Evolutionary conservation across 1,284 basidiomycete species (phyloP), one percentile per base, ranked within the genome.

Genomic region (Ceratobasidium papillatum): DNA sequence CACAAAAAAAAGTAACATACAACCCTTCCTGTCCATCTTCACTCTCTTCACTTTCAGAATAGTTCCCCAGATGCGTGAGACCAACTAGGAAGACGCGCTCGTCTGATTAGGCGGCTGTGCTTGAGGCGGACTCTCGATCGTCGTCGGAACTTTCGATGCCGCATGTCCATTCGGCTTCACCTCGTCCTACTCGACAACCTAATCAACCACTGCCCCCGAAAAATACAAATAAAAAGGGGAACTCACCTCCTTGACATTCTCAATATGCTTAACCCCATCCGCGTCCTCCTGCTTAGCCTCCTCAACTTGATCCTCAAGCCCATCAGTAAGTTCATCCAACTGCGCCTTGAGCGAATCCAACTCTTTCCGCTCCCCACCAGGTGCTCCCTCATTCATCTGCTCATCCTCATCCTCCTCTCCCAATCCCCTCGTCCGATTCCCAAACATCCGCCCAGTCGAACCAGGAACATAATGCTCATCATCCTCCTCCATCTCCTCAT

Each of bases 321-420:
- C 86, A 75, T 83, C 84, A 79, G 91, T 88, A 72, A 89, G 87
- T 74, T 90, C 87, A 19, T 88, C 88, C 76, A 92, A 80, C 78
- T 87, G 87, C 34, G 87, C 86, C 79, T 87, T 87, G 71, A 92
- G 82, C 69, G 84, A 86, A 77, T 85, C 73, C 52, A 74, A 17
- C n/a, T 59, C 63, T 61, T 52, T 62, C 30, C 63, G 51, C 41
- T 56, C 32, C 30, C 58, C 38, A n/a, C 73, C 47, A 32, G 27
- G 76, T 38, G n/a, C 41, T 51, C 36, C 76, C 81, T 43, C 81
- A 80, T 38, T 84, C 84, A 74, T 76, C 49, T 36, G 63, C 65
- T 68, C 65, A 49, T 68, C 65, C n/a, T 68, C 65, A 30, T 68
- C 65, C 38, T 68, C 65, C 51, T 75, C 43, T 51, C 74, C 47